phyloP scores from a whole-genome alignment of 441 rosid genomes.

The Heliophila coronopifolia region DNA sequence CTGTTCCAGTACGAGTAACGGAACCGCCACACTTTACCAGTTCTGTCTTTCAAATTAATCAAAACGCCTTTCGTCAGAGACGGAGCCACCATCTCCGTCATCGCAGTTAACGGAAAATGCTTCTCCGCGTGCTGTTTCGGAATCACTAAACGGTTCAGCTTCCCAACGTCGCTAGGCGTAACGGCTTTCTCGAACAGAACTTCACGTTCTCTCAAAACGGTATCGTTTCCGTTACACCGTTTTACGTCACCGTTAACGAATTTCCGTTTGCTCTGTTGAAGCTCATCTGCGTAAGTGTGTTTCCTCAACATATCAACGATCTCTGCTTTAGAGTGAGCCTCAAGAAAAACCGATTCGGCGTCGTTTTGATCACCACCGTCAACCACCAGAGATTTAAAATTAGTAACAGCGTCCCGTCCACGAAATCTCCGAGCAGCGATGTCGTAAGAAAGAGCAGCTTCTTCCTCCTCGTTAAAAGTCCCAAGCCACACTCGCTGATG shows the following conservation, averaged over 20 bases:
- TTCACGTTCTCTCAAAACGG: slow-evolving; percentile 41
- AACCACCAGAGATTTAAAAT: slow-evolving; percentile 45
- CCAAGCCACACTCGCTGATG: slow-evolving; percentile 98
- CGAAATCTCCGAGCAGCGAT: slow-evolving; percentile 84
- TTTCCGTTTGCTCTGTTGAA: slow-evolving; percentile 61
- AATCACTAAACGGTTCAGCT: slow-evolving; percentile 88
- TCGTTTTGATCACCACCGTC: slow-evolving; percentile 48
- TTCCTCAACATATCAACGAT: slow-evolving; percentile 92
- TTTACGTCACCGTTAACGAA: slow-evolving; percentile 27
- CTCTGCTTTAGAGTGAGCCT: slow-evolving; percentile 78
- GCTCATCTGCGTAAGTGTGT: slow-evolving; percentile 79
- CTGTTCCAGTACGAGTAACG: slow-evolving; percentile 98
- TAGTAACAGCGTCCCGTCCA: slow-evolving; percentile 80
- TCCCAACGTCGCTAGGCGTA: slow-evolving; percentile 94
- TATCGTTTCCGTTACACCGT: slow-evolving; percentile 1
- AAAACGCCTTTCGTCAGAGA: too few species aligned
- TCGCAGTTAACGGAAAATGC: slow-evolving; percentile 63
- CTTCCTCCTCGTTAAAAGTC: slow-evolving; percentile 87
- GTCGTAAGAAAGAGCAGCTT: slow-evolving; percentile 83
- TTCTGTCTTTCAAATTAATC: too few species aligned
- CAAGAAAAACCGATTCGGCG: slow-evolving; percentile 45
- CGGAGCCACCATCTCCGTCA: slow-evolving; percentile 46
- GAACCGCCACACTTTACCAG: slow-evolving; percentile 75
- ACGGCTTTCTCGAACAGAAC: slow-evolving; percentile 77
- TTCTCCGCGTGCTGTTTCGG: slow-evolving; percentile 95